Evolutionary conservation across 2,329 filamentous ascomycete species (phyloP).

Genomic region (Penicillium vulpinum): DNA sequence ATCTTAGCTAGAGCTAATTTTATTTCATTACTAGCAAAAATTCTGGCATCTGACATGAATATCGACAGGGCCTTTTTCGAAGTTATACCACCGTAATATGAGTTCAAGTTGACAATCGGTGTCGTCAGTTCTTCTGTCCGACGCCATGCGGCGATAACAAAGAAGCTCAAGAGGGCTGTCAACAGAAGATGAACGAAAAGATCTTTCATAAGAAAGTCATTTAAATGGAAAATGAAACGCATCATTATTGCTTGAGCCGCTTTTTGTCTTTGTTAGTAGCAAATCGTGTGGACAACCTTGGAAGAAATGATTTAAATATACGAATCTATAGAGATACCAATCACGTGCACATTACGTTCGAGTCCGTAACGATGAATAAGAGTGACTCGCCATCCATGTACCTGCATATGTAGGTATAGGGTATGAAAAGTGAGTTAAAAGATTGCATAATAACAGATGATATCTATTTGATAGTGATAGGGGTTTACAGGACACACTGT

Average conservation of each 20-base stretch:
- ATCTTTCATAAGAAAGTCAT: neutral
- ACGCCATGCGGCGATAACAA: neutral
- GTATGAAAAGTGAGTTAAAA: no score
- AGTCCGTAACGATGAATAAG: neutral
- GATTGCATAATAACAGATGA: no score
- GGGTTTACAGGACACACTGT: no score
- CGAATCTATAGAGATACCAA: neutral
- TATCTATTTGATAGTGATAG: neutral
- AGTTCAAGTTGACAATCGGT: neutral
- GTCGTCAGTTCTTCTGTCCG: neutral
- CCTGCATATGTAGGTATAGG: no score
- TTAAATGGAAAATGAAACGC: neutral
- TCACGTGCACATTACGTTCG: neutral
- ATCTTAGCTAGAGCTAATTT: slow-evolving; percentile 23
- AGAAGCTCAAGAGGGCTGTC: neutral
- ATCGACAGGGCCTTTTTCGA: neutral
- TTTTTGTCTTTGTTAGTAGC: neutral
- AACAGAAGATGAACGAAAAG: neutral
- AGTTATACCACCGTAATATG: neutral
- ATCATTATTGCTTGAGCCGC: neutral
- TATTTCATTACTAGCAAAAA: slow-evolving; percentile 29
- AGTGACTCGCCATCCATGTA: neutral
- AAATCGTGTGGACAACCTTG: neutral
- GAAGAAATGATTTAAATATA: neutral
- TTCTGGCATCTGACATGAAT: slow-evolving; percentile 6